Evolutionary conservation across 192 early-diverging fungal species (phyloP).

Genomic region (Phycomyces blakesleeanus): DNA sequence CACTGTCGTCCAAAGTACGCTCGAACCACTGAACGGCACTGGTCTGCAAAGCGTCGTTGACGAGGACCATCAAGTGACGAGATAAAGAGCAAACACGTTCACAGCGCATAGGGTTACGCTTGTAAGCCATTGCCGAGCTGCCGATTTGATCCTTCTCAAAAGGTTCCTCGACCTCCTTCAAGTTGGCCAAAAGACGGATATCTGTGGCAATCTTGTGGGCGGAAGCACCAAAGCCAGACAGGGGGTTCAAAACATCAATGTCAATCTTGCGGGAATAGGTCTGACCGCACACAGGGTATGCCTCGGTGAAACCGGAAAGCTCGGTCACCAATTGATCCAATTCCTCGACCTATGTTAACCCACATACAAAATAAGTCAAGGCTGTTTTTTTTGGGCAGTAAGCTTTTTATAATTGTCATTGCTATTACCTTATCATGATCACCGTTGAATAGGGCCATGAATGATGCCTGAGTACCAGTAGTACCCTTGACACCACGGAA

Average conservation of each 20-base stretch:
- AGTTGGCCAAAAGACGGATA: constrained; percentile 89
- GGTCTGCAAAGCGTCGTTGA: constrained; percentile 84
- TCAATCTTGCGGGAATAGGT: constrained; percentile 99
- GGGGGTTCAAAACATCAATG: constrained; percentile 79
- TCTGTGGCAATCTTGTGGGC: constrained; percentile 97
- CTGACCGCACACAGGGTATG: constrained; percentile 93
- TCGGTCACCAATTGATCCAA: constrained; percentile 90
- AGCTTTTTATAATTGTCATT: neutral
- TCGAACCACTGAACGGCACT: constrained; percentile 96
- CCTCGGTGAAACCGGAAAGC: constrained; percentile 75
- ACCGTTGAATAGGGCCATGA: constrained; percentile 91
- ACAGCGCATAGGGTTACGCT: constrained; percentile 99
- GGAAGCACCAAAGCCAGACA: constrained; percentile 91
- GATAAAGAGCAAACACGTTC: constrained; percentile 95
- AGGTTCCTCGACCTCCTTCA: constrained; percentile 99
- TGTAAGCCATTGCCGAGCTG: constrained; percentile 98
- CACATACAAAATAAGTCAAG: no score
- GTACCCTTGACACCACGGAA: constrained; percentile 98
- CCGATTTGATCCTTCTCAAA: constrained; percentile 99
- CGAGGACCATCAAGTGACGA: constrained; percentile 91
- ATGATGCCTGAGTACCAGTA: constrained; percentile 97
- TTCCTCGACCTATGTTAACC: constrained; percentile 58
- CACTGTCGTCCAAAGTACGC: constrained; percentile 94
- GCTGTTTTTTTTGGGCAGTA: neutral
- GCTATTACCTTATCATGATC: constrained; percentile 75